A percentile compares a stretch with the other conserved stretches of the same genome.
Evolutionary conservation across 78 protist genomes (phyloP).

Genomic region (Creolimax fragrantissima): DNA sequence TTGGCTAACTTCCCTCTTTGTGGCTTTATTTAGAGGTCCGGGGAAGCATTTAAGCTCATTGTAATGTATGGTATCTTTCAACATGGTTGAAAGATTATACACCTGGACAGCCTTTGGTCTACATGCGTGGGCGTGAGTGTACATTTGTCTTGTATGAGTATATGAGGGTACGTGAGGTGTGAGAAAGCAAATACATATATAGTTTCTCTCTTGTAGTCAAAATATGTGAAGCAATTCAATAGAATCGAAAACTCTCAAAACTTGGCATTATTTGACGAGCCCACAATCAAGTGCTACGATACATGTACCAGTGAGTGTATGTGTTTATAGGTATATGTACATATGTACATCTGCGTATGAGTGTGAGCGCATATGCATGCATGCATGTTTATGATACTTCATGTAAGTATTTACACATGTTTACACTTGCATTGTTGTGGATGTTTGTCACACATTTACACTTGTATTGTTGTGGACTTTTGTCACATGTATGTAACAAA

Average conservation of each 20-base stretch:
- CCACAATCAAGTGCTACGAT: too few relatives aligned
- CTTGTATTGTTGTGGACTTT: neutral
- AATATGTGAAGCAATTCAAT: too few relatives aligned
- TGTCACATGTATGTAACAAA: too few relatives aligned
- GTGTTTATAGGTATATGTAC: too few relatives aligned
- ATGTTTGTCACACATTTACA: neutral
- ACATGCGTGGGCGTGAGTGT: too few relatives aligned
- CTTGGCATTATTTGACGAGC: too few relatives aligned
- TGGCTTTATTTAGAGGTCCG: neutral
- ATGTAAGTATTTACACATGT: neutral
- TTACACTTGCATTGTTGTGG: neutral
- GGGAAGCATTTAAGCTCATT: neutral
- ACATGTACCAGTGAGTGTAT: too few relatives aligned
- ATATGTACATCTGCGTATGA: too few relatives aligned
- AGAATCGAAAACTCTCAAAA: too few relatives aligned
- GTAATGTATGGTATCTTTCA: neutral
- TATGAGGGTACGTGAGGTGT: too few relatives aligned
- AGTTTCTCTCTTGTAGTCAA: too few relatives aligned
- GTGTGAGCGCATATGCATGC: neutral
- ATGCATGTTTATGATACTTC: neutral
- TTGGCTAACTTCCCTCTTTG: neutral
- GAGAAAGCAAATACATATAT: neutral
- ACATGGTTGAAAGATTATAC: neutral
- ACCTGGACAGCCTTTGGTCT: neutral
- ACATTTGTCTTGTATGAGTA: too few relatives aligned